These are phyloP conservation scores for Fusarium goolgardi DNA, from an alignment of 2,329 filamentous ascomycete species.

Conservation along the genomic window DNA sequence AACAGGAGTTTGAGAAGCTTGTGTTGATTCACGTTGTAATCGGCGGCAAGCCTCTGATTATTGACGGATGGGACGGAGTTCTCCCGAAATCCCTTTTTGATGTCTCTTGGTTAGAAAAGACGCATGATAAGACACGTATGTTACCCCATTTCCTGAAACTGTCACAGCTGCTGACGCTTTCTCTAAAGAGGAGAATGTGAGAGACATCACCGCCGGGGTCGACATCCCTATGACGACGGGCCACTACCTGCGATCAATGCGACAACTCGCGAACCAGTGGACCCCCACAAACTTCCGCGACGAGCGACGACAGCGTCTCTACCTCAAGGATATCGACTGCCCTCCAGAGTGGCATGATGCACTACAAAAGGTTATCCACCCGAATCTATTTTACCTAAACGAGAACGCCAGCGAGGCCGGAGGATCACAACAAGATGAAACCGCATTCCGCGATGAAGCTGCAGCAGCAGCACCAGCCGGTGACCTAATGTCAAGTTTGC, in stretches of 20 bases:
- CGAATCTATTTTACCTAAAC: conserved; percentile 89
- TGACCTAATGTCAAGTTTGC: conserved; percentile 94
- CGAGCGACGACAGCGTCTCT: conserved; percentile 84
- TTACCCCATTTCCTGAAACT: conserved; percentile 8
- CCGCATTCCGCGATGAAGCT: conserved; percentile 61
- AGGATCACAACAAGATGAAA: conserved; percentile 51
- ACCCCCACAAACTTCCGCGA: conserved; percentile 80
- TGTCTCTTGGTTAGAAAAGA: conserved; percentile 80
- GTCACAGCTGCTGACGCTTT: conserved; percentile 34
- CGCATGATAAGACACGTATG: conserved; percentile 82
- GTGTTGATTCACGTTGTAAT: conserved; percentile 85
- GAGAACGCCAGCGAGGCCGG: conserved; percentile 69
- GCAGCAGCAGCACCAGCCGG: conserved; percentile 78
- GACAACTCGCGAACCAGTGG: conserved; percentile 85
- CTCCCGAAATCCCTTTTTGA: conserved; percentile 84
- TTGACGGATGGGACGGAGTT: conserved; percentile 85
- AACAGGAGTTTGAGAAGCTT: conserved; percentile 86
- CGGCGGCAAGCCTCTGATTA: conserved; percentile 87
- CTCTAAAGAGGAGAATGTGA: conserved; percentile 78
- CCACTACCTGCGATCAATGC: conserved; percentile 92
- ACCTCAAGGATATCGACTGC: conserved; percentile 97
- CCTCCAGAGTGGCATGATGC: conserved; percentile 87
- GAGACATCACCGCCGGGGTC: conserved; percentile 78
- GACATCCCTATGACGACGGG: conserved; percentile 87
- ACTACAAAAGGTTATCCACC: conserved; percentile 80